phyloP scores from a whole-genome alignment of 179 eudicot species.

The Vitellaria paradoxa region DNA sequence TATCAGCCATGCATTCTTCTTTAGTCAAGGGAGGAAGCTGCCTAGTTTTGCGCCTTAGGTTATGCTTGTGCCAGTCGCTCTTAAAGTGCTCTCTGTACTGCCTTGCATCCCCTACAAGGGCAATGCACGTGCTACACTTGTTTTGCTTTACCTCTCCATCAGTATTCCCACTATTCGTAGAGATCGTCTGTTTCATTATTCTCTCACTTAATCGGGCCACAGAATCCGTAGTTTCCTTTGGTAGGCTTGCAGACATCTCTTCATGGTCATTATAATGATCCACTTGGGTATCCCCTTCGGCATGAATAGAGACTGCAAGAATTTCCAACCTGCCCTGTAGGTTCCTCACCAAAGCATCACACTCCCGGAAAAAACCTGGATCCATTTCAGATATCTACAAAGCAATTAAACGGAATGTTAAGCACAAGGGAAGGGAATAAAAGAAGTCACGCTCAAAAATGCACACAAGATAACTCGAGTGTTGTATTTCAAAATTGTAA shows the following conservation, averaged over 20 bases:
- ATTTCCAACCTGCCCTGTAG: slow-evolving; percentile 81
- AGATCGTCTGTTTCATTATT: slow-evolving; percentile 54
- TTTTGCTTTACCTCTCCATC: slow-evolving; percentile 58
- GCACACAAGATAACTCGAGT: not conserved
- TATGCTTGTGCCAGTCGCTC: slow-evolving; percentile 98
- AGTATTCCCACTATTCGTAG: slow-evolving; percentile 27
- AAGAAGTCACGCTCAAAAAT: not conserved
- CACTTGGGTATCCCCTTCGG: slow-evolving; percentile 70
- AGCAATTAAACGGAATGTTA: slow-evolving; percentile 9
- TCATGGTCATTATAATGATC: slow-evolving; percentile 73
- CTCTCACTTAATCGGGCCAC: slow-evolving; percentile 48
- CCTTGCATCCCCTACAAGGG: slow-evolving; percentile 78
- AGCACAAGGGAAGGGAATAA: not conserved
- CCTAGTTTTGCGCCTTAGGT: slow-evolving; percentile 69
- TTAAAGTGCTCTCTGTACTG: slow-evolving; percentile 91
- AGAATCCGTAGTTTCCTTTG: slow-evolving; percentile 35
- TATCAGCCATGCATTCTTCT: slow-evolving; percentile 82
- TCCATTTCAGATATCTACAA: slow-evolving; percentile 82
- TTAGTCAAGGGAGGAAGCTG: slow-evolving; percentile 79
- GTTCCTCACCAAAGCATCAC: slow-evolving; percentile 65
- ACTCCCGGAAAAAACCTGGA: slow-evolving; percentile 75
- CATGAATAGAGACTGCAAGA: slow-evolving; percentile 78
- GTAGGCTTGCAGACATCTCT: slow-evolving; percentile 33
- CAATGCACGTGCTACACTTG: slow-evolving; percentile 81
- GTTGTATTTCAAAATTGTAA: no score